phyloP scores from a whole-genome alignment of 2,329 filamentous ascomycete species.

The Mollisia scopiformis region DNA sequence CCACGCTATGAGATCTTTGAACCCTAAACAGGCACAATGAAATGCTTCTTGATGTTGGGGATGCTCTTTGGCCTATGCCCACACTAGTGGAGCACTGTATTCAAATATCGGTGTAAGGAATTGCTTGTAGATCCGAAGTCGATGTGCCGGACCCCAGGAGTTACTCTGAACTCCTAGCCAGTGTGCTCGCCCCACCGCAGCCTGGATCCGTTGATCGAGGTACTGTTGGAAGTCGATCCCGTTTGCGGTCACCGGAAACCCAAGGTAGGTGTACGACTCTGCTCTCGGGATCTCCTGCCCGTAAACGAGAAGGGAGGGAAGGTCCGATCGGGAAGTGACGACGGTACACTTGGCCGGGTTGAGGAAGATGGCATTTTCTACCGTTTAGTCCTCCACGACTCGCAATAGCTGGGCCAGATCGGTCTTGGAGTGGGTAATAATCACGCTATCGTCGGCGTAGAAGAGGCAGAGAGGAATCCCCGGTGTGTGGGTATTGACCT shows the following conservation, averaged over 20 bases:
- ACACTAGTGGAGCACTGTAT: neutral
- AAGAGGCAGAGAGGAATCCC: neutral
- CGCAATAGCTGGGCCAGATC: neutral
- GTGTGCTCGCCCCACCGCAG: neutral
- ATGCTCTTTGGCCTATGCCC: neutral
- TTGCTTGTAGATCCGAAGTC: neutral
- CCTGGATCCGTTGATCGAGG: neutral
- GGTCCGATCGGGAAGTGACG: neutral
- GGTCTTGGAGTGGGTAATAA: neutral
- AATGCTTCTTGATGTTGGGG: neutral
- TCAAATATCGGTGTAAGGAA: slow-evolving; percentile 2
- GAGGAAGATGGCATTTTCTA: neutral
- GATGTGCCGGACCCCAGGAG: neutral
- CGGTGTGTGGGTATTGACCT: neutral
- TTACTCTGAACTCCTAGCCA: neutral
- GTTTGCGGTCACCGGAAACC: neutral
- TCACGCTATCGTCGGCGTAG: neutral
- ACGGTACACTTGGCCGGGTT: neutral
- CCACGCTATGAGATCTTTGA: neutral
- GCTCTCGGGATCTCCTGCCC: neutral
- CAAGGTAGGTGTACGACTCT: neutral
- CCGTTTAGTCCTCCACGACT: neutral
- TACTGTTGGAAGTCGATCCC: neutral
- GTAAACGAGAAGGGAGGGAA: neutral
- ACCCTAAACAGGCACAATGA: neutral